Percentiles rank a stretch among this genome's conserved stretches.
These are phyloP conservation scores for Chrysoporthe austroafricana DNA, from an alignment of 2,329 filamentous ascomycete genomes.

Conservation along the genomic window DNA sequence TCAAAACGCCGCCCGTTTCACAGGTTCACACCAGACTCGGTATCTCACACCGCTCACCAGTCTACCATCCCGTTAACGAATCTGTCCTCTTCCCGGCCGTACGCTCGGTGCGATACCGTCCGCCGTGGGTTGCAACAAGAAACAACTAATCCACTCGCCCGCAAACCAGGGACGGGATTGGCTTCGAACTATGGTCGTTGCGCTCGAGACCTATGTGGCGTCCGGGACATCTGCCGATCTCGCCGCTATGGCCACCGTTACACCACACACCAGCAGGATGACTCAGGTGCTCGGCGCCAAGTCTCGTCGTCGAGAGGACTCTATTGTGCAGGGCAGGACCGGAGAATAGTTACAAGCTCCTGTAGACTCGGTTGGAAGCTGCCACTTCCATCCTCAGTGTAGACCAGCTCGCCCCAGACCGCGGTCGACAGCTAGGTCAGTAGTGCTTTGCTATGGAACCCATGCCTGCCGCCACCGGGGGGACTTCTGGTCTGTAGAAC, in stretches of 20 bases:
- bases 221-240: neutral
- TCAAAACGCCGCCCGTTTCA: conserved; percentile 25
- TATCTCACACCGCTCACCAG: neutral
- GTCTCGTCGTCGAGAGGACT: neutral
- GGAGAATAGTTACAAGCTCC: neutral
- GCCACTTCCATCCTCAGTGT: neutral
- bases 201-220: no score
- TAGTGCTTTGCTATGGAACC: neutral
- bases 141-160: neutral
- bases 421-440: neutral
- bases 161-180: neutral
- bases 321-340: neutral
- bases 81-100: neutral
- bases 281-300: neutral
- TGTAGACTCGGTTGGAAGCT: neutral
- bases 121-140: neutral
- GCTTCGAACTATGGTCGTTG: neutral
- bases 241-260: neutral
- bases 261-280: neutral
- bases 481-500: no score
- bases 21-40: conserved; percentile 2
- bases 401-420: neutral
- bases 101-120: neutral
- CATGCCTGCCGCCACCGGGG: conserved; percentile 1
- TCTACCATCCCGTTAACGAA: conserved; percentile 2